phyloP scores from a whole-genome alignment of 352 stramenopile genomes.

The Phytophthora nicotianae region DNA sequence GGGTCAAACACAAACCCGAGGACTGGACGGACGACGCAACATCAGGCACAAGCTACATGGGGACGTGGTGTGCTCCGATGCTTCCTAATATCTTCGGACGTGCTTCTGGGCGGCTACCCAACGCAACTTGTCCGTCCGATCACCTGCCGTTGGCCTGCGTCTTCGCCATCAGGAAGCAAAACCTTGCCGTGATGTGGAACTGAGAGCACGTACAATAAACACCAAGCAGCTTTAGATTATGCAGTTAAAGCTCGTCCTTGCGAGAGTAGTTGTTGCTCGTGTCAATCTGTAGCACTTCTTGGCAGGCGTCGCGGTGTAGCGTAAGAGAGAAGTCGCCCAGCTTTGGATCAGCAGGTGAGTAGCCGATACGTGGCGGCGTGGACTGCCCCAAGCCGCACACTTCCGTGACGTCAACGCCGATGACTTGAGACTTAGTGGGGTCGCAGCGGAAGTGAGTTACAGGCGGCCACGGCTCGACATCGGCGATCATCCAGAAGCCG shows the following conservation, averaged over 20 bases:
- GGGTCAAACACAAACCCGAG: slow-evolving; percentile 41
- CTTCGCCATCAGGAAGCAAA: slow-evolving; percentile 57
- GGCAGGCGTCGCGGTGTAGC: slow-evolving; percentile 27
- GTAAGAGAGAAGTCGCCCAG: slow-evolving; percentile 25
- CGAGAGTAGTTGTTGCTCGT: slow-evolving; percentile 20
- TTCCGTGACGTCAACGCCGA: slow-evolving; percentile 23
- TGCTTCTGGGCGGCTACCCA: slow-evolving; percentile 51
- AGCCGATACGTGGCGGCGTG: slow-evolving; percentile 46
- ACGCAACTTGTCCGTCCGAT: slow-evolving; percentile 72
- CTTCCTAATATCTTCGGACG: slow-evolving; percentile 46
- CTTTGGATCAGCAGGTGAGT: slow-evolving; percentile 34
- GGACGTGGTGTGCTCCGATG: slow-evolving; percentile 48
- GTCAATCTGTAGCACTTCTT: slow-evolving; percentile 16
- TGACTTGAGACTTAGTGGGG: slow-evolving; percentile 44
- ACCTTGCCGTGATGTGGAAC: slow-evolving; percentile 58
- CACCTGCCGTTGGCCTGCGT: slow-evolving; percentile 76
- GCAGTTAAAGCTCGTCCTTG: slow-evolving; percentile 42
- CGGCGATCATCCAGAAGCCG: slow-evolving; percentile 72
- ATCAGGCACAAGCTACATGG: slow-evolving; percentile 49
- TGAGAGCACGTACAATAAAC: slow-evolving; percentile 16
- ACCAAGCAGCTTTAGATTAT: slow-evolving; percentile 3
- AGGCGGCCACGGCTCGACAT: slow-evolving; percentile 60
- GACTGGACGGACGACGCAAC: slow-evolving; percentile 44
- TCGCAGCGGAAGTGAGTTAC: slow-evolving; percentile 69
- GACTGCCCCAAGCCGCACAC: slow-evolving; percentile 41